Conservation (phyloP, 2,329 filamentous ascomycete genomes). For the Calonectria pteridis region DNA sequence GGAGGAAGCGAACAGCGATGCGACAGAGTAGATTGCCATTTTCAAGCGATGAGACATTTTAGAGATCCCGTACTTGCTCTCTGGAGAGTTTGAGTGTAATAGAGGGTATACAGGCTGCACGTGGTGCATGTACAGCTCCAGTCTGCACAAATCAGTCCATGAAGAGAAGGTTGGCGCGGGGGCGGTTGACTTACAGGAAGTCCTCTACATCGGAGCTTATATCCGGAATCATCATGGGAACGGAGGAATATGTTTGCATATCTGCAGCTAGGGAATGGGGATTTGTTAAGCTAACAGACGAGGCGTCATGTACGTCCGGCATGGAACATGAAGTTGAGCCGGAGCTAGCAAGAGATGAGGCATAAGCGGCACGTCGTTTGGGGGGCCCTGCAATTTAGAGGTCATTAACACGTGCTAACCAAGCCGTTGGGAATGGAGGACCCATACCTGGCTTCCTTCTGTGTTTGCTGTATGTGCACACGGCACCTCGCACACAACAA, state of each 20-base stretch:
- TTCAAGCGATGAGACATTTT: neutral
- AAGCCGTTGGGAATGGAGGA: too few species aligned
- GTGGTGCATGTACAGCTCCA: neutral
- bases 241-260: too few species aligned
- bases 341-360: neutral
- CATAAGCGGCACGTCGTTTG: neutral
- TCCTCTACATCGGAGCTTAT: neutral
- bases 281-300: neutral
- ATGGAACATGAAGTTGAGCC: too few species aligned
- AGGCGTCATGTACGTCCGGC: neutral
- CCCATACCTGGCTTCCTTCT: neutral
- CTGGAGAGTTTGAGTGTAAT: neutral
- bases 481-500: neutral
- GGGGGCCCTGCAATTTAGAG: neutral
- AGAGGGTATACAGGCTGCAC: neutral
- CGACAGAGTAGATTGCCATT: neutral
- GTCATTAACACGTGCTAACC: neutral
- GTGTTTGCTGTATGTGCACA: neutral
- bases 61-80: neutral
- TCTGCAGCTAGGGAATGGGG: neutral
- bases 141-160: neutral
- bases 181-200: neutral
- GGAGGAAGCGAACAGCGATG: neutral
- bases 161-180: neutral
- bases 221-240: neutral